phyloP scores from a whole-genome alignment of 2,329 filamentous ascomycete genomes.

The Emergomyces orientalis region DNA sequence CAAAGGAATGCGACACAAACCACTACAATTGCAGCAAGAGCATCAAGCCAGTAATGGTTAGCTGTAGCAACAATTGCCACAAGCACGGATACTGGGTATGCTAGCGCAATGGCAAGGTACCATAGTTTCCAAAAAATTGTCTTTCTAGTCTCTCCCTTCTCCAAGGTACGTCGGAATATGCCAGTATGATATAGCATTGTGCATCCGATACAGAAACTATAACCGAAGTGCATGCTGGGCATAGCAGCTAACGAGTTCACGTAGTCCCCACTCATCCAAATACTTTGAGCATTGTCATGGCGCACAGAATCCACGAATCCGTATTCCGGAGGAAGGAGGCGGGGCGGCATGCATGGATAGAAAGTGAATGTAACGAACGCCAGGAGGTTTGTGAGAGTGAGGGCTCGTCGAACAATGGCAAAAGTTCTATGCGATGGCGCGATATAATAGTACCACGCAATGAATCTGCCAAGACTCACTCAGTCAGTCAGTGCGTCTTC shows the following conservation, averaged over 20 bases:
- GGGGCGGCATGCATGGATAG: constrained; percentile 56
- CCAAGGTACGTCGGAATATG: constrained; percentile 37
- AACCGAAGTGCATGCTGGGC: constrained; percentile 50
- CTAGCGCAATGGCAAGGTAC: constrained; percentile 39
- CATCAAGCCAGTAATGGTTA: constrained; percentile 52
- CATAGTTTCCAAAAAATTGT: constrained; percentile 34
- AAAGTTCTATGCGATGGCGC: constrained; percentile 42
- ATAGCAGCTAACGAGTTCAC: constrained; percentile 52
- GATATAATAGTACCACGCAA: constrained; percentile 36
- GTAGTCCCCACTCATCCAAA: constrained; percentile 48
- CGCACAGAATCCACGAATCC: constrained; percentile 56
- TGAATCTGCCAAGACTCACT: constrained; percentile 27
- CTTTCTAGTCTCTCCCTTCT: constrained; percentile 35
- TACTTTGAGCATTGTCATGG: constrained; percentile 43
- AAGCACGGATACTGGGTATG: constrained; percentile 43
- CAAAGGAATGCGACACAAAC: constrained; percentile 40
- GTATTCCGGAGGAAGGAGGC: constrained; percentile 50
- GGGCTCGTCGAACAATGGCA: constrained; percentile 48
- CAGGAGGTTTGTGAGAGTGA: constrained; percentile 53
- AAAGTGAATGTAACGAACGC: constrained; percentile 54
- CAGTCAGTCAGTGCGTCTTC: constrained; percentile 15
- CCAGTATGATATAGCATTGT: constrained; percentile 47
- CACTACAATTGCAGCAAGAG: constrained; percentile 42
- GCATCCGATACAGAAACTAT: constrained; percentile 47
- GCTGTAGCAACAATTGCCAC: constrained; percentile 48